These are phyloP conservation scores for Hordeum vulgare DNA, from an alignment of 176 grass and related monocot genomes.

Conservation along the genomic window MorexV3_pseudomolecules_assembly NC_058521.1:34974232-34974731, in stretches of 20 bases:
- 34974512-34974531: conserved; percentile 17
- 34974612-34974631: conserved; percentile 54
- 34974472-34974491: conserved; percentile 6
- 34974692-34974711: conserved; percentile 6
- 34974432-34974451: conserved; percentile 2
- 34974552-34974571: conserved; percentile 41
- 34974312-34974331: not conserved
- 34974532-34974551: conserved; percentile 22
- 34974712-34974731: conserved; percentile 7
- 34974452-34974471: conserved; percentile 14
- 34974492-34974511: conserved; percentile 22
- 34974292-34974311: not conserved
- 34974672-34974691: conserved; percentile 11
- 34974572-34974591: conserved; percentile 18
- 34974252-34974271: not conserved
- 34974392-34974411: conserved; percentile 22
- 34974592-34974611: not conserved
- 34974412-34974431: conserved; percentile 7
- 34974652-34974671: conserved; percentile 45
- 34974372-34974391: conserved; percentile 33
- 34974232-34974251: not conserved
- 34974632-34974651: conserved; percentile 11
- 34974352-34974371: conserved; percentile 28
- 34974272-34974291: not conserved
- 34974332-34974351: not conserved